Percentiles rank a stretch among this genome's conserved stretches.
Evolutionary conservation across 495 filamentous ascomycete genomes (phyloP).

Genomic region (Podospora pseudocomata): DNA sequence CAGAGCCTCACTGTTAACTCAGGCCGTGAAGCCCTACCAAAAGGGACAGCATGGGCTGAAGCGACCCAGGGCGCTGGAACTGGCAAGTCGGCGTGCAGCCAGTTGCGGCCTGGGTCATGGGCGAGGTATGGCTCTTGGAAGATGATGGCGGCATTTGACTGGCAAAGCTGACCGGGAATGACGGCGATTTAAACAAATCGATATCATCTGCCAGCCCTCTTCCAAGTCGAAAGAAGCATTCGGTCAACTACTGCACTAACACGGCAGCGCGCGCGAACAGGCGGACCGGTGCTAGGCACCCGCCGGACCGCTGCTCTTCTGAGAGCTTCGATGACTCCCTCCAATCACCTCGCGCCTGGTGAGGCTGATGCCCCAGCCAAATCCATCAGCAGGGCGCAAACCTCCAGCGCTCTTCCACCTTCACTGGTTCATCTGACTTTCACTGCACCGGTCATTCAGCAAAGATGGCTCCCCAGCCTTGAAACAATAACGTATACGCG

Average conservation of each 20-base stretch:
- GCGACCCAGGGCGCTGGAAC: constrained; percentile 12
- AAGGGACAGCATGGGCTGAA: constrained; percentile 14
- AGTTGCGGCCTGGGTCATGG: background rate
- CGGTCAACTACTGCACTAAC: constrained; percentile 21
- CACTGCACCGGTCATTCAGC: constrained; percentile 29
- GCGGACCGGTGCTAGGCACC: constrained; percentile 31
- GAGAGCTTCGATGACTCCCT: constrained; percentile 34
- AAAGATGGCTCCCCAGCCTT: constrained; percentile 20
- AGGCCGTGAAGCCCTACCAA: constrained; percentile 14
- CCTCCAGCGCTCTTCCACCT: constrained; percentile 22
- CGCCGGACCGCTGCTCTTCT: constrained; percentile 27
- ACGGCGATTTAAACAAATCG: constrained; percentile 9
- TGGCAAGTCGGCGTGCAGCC: constrained; percentile 8
- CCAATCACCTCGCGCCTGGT: constrained; percentile 23
- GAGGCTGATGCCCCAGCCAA: constrained; percentile 33
- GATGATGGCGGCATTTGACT: background rate
- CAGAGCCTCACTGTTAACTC: constrained; percentile 14
- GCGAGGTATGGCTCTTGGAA: background rate
- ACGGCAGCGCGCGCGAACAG: constrained; percentile 19
- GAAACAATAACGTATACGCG: constrained; percentile 9
- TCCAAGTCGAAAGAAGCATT: constrained; percentile 23
- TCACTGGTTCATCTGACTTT: constrained; percentile 38
- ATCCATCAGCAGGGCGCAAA: constrained; percentile 33
- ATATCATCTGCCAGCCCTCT: constrained; percentile 20
- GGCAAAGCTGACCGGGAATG: constrained; percentile 13